These are phyloP conservation scores for Claviceps purpurea DNA, from an alignment of 2,329 filamentous ascomycete genomes.

Conservation along the genomic window DNA sequence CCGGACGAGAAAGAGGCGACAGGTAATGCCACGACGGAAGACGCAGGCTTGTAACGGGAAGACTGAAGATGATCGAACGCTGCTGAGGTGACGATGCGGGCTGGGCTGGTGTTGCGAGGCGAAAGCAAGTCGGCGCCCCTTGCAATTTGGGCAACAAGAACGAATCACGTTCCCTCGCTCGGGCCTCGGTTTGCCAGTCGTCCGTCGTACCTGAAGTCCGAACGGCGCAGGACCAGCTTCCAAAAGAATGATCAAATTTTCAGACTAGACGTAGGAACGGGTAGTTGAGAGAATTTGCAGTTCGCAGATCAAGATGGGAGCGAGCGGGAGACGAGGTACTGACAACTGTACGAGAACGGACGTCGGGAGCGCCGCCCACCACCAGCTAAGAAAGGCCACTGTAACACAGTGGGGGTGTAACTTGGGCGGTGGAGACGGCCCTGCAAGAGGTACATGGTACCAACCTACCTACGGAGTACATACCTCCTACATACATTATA, in stretches of 20 bases:
- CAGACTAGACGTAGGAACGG: neutral
- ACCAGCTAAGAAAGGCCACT: no score
- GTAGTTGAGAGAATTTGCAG: no score
- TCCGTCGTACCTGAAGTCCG: neutral
- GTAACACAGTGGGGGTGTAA: no score
- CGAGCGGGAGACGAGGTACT: no score
- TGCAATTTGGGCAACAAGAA: constrained; percentile 3
- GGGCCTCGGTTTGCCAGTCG: constrained; percentile 3
- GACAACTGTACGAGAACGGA: no score
- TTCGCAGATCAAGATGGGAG: no score
- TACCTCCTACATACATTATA: no score
- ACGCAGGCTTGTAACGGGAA: neutral
- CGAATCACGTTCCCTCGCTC: constrained; percentile 5
- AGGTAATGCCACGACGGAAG: neutral
- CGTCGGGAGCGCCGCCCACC: no score
- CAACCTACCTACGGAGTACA: no score
- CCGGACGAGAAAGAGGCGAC: neutral
- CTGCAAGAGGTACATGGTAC: no score
- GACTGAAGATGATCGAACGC: neutral
- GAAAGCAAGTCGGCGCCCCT: constrained; percentile 1
- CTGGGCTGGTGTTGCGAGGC: neutral
- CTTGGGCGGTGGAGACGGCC: no score
- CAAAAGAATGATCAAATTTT: neutral
- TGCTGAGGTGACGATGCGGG: neutral
- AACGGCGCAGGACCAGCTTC: neutral